phyloP scores from a whole-genome alignment of 345 rosid species.

The Cardamine resedifolia region DNA sequence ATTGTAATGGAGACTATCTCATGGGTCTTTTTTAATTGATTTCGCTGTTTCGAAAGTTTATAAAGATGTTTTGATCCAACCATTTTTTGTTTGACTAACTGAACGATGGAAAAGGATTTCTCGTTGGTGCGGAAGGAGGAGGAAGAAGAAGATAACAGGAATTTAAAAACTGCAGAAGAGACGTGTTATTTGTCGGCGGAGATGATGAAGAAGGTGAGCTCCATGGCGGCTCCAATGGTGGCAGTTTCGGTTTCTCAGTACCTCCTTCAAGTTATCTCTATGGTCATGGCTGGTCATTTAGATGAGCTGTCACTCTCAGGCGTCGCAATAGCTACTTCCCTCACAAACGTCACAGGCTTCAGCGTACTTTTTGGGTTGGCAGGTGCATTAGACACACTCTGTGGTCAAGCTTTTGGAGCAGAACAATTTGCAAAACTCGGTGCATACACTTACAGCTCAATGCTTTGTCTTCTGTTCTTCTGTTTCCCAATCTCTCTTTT shows the following conservation, averaged over 20 bases:
- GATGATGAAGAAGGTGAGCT: slow-evolving; percentile 29
- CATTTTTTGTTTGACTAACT: background rate
- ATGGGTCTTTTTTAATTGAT: background rate
- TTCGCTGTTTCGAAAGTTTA: background rate
- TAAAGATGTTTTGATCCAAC: background rate
- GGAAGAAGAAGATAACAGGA: background rate
- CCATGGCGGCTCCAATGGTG: slow-evolving; percentile 29
- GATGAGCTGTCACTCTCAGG: slow-evolving; percentile 25
- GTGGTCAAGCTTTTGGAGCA: slow-evolving; percentile 66
- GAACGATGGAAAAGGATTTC: background rate
- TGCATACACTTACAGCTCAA: slow-evolving; percentile 43
- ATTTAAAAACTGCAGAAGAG: background rate
- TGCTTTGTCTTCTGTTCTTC: slow-evolving; percentile 31
- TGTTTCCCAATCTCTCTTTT: slow-evolving; percentile 44
- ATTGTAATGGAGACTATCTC: background rate
- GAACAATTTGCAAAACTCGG: slow-evolving; percentile 44
- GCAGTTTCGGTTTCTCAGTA: slow-evolving; percentile 11
- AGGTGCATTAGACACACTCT: slow-evolving; percentile 39
- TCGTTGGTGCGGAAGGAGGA: slow-evolving; percentile 4
- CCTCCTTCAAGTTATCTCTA: slow-evolving; percentile 17
- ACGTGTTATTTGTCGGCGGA: background rate
- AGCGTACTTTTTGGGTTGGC: slow-evolving; percentile 40
- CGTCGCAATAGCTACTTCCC: slow-evolving; percentile 34
- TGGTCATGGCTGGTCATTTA: slow-evolving; percentile 16
- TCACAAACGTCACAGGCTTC: slow-evolving; percentile 33